Conservation (phyloP, 306 rosid species). For the Fragaria vesca region DNA sequence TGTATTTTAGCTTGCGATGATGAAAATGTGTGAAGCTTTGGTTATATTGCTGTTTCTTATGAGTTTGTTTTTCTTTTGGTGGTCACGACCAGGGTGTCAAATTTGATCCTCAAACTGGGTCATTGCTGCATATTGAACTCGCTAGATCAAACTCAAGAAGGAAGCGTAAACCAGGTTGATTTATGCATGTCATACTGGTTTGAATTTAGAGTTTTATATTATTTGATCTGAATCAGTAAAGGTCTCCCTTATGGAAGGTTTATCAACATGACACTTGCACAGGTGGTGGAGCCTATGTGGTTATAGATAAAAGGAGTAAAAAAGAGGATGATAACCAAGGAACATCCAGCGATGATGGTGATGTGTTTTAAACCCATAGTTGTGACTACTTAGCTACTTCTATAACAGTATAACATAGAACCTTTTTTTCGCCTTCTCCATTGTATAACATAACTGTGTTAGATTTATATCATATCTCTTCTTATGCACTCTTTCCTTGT, state of each 20-base stretch:
- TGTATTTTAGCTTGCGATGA: neutral
- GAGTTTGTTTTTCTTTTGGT: constrained; percentile 26
- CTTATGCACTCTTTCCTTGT: neutral
- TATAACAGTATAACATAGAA: too few relatives aligned
- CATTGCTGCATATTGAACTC: constrained; percentile 76
- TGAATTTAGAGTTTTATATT: neutral
- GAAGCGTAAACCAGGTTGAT: constrained; percentile 81
- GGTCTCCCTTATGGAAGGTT: constrained; percentile 9
- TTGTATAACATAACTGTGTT: neutral
- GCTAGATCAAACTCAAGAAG: constrained; percentile 96
- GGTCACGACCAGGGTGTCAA: constrained; percentile 66
- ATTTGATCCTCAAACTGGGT: constrained; percentile 93
- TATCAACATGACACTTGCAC: constrained; percentile 22
- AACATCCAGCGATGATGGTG: constrained; percentile 83
- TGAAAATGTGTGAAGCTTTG: constrained; percentile 12
- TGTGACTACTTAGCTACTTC: too few relatives aligned
- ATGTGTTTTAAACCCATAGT: constrained; percentile 9
- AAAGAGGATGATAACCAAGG: constrained; percentile 56
- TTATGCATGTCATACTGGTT: neutral
- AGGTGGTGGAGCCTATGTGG: constrained; percentile 90
- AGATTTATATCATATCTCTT: neutral
- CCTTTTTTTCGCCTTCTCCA: neutral
- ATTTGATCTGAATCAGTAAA: neutral
- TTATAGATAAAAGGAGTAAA: constrained; percentile 82
- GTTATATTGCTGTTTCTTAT: constrained; percentile 28